Conservation (phyloP, 2,329 filamentous ascomycete species). For the Trichophyton verrucosum region DNA sequence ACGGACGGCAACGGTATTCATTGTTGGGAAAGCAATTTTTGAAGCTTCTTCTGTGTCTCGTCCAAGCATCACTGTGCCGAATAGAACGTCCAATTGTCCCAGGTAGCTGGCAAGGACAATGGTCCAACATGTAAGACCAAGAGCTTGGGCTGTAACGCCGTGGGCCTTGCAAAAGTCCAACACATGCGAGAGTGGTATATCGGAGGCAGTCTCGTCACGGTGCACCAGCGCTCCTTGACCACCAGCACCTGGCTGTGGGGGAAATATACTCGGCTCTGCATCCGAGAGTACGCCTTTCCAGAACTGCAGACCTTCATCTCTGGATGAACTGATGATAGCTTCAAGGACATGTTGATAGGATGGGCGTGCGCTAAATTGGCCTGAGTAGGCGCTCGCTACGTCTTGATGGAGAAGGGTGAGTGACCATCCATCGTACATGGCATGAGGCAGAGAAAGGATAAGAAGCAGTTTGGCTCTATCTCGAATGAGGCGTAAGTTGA, state of each 20-base stretch:
- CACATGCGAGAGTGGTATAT: constrained; percentile 32
- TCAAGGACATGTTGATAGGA: constrained; percentile 45
- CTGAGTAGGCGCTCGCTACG: constrained; percentile 52
- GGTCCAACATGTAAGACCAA: constrained; percentile 68
- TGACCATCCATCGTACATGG: constrained; percentile 83
- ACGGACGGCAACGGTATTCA: constrained; percentile 77
- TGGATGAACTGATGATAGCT: constrained; percentile 39
- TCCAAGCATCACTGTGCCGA: constrained; percentile 73
- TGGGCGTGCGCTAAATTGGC: constrained; percentile 31
- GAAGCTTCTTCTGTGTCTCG: constrained; percentile 61
- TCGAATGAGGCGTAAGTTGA: constrained; percentile 28
- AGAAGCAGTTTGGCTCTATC: constrained; percentile 30
- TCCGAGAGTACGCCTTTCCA: constrained; percentile 59
- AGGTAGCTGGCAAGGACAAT: constrained; percentile 53
- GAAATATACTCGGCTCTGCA: constrained; percentile 32
- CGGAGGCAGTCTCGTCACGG: constrained; percentile 18
- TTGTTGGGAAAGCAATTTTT: constrained; percentile 67
- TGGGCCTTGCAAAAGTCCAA: constrained; percentile 51
- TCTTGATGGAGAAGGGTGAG: constrained; percentile 61
- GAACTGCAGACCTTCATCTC: constrained; percentile 41
- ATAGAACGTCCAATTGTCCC: constrained; percentile 59
- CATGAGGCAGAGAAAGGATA: constrained; percentile 67
- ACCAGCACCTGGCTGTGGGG: constrained; percentile 17
- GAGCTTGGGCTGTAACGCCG: constrained; percentile 60
- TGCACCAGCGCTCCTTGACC: constrained; percentile 14